These are phyloP conservation scores for Ascocoryne sarcoides DNA, from an alignment of 2,329 filamentous ascomycete species.

Conservation along the genomic window DNA sequence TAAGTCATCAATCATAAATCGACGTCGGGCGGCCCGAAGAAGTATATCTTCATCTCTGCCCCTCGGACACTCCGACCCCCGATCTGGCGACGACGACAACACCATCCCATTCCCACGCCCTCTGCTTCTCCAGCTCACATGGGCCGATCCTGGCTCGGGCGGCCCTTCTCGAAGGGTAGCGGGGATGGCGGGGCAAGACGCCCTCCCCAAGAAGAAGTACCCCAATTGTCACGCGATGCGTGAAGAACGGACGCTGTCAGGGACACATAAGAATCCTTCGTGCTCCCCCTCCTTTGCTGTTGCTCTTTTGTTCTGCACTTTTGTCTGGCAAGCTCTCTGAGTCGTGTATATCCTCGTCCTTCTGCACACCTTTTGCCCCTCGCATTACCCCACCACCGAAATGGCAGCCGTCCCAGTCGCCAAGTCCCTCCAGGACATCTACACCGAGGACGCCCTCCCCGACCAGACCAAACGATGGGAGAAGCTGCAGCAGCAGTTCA, in stretches of 20 bases:
- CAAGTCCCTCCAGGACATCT: slow-evolving; percentile 70
- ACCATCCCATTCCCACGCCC: too few species aligned
- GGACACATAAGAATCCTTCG: background rate
- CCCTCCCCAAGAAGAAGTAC: background rate
- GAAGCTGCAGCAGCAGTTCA: slow-evolving; percentile 61
- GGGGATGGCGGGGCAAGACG: background rate
- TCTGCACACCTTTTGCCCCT: too few species aligned
- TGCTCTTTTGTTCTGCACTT: too few species aligned
- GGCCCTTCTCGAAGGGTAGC: background rate
- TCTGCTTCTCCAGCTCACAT: too few species aligned
- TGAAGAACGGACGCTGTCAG: background rate
- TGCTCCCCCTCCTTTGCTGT: too few species aligned
- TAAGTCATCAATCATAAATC: too few species aligned
- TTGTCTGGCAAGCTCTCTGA: too few species aligned
- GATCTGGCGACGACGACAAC: too few species aligned
- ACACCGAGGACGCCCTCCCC: slow-evolving; percentile 62
- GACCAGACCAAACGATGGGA: slow-evolving; percentile 69
- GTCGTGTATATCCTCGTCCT: too few species aligned
- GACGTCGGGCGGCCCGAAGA: too few species aligned
- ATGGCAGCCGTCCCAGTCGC: slow-evolving; percentile 67
- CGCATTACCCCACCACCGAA: too few species aligned
- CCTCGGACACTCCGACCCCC: background rate
- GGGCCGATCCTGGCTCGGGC: too few species aligned
- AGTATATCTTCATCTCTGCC: background rate
- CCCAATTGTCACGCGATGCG: background rate